Evolutionary conservation across 768 basidiomycete genomes (phyloP), one percentile per base, ranked within the genome.

Genomic region (Tulasnella sp.): DNA sequence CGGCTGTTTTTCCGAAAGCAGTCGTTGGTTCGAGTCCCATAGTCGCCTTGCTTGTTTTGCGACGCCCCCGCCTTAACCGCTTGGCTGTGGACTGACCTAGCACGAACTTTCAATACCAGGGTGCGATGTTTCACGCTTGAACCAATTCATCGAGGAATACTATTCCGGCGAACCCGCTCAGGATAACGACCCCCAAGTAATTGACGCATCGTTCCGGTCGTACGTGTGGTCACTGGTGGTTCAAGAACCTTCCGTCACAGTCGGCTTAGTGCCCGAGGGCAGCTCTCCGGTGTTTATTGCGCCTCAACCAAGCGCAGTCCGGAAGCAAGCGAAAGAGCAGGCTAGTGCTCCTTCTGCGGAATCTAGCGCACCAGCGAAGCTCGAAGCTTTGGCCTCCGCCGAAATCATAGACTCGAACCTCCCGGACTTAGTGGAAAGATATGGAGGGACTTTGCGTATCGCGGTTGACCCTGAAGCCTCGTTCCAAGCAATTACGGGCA

Each of bases 191-290:
- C 42, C 79, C 2, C 92, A 94, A 76, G 86, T 82, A 71, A 81
- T 88, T 22, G 94, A 96, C 77, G 88, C 90, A 76, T 80, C 85
- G 2, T 93, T 92, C 77, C 87, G 86, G 78, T 85, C 88, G 3
- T 94, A 92, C 79, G 85, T 94, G 22, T 95, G 92, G 92, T 88
- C 89, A 0, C 81, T 92, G 37, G 83, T 95, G 47, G 86, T 89
- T 29, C 87, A 87, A 75, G 89, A 92, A 74, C 86, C 90, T 0
- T 88, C 88, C 5, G 86, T 94, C 41, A 83, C 85, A 47, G 87
- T 95, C n/a, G 94, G 93, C 17, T 85, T 83, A 0, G 80, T 89
- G 0, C 90, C 91, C 5, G 79, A 81, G 4, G 88, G 85, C 3
- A 80, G 83, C 19, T 82, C 84, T 7, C 84, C 87, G 75, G 90